These are phyloP conservation scores for Trametes meyenii DNA, from an alignment of 768 basidiomycete species.

Conservation along the genomic window DNA sequence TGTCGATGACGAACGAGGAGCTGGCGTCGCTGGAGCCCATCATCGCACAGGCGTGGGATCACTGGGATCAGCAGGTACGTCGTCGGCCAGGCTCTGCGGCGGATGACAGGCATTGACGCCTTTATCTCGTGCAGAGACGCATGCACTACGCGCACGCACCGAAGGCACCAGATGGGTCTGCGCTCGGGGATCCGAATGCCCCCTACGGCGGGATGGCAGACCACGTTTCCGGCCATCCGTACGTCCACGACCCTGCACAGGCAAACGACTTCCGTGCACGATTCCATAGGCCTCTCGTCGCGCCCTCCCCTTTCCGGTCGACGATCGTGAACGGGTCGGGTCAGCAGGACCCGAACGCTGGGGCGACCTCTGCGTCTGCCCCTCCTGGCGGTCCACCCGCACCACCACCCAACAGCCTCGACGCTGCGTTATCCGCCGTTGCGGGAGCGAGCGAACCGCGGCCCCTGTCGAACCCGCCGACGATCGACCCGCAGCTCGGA, in stretches of 20 bases:
- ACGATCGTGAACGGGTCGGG: constrained; percentile 24
- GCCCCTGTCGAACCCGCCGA: constrained; percentile 10
- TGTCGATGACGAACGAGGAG: constrained; percentile 80
- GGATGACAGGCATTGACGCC: constrained; percentile 10
- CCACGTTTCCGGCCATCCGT: constrained; percentile 33
- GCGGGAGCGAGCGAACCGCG: constrained; percentile 11
- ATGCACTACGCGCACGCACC: constrained; percentile 46
- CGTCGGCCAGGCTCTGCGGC: not conserved
- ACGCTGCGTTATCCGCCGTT: constrained; percentile 13
- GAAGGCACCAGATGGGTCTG: constrained; percentile 34
- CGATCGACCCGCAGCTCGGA: constrained; percentile 38
- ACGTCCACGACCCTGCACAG: constrained; percentile 37
- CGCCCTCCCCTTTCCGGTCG: constrained; percentile 59
- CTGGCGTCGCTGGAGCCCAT: constrained; percentile 76
- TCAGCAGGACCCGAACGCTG: constrained; percentile 19
- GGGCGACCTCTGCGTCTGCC: constrained; percentile 18
- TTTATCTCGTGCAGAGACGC: constrained; percentile 40
- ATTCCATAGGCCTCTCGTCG: constrained; percentile 62
- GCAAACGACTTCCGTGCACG: constrained; percentile 64
- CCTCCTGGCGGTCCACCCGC: constrained; percentile 13
- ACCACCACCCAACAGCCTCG: constrained; percentile 8
- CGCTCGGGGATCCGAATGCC: constrained; percentile 26
- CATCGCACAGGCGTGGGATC: constrained; percentile 84
- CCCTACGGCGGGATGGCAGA: constrained; percentile 26
- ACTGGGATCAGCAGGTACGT: constrained; percentile 80